Conservation (phyloP, 768 basidiomycete genomes). For the Naganishia vaughanmartiniae region DNA sequence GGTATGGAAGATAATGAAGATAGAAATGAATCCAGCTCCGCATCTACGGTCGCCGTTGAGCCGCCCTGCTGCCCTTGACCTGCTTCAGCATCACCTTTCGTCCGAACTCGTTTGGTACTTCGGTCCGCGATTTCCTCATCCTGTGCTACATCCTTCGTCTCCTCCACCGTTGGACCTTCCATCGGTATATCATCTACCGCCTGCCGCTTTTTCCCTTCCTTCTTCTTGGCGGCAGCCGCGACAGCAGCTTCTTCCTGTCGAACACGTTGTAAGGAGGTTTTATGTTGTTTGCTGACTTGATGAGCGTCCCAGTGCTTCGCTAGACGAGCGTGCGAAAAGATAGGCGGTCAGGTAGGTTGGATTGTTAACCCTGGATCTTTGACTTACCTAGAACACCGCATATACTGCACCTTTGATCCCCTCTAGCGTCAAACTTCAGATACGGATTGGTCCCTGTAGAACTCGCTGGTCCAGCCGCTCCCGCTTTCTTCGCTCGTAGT, state of each 20-base stretch:
- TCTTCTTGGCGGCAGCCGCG: conserved; percentile 9
- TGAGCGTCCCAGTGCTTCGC: conserved; percentile 30
- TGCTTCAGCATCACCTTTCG: not conserved
- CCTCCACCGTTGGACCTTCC: not conserved
- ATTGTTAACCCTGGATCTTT: no score
- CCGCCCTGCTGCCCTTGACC: not conserved
- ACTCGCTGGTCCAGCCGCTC: conserved; percentile 8
- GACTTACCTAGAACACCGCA: conserved; percentile 27
- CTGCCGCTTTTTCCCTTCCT: conserved; percentile 26
- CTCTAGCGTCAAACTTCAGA: conserved; percentile 13
- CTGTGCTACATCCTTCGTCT: not conserved
- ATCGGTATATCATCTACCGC: conserved; percentile 14
- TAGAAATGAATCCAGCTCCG: conserved; percentile 30
- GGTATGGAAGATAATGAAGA: conserved; percentile 23
- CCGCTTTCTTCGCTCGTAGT: conserved; percentile 29
- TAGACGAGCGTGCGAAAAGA: not conserved
- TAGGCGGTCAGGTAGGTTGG: not conserved
- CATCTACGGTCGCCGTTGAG: conserved; percentile 9
- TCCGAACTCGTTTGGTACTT: conserved; percentile 8
- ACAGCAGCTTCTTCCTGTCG: conserved; percentile 23
- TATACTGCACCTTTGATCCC: conserved; percentile 27
- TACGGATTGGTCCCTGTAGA: conserved; percentile 9
- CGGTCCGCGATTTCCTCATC: not conserved
- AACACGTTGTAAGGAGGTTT: conserved; percentile 26
- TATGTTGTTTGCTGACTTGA: conserved; percentile 28